Evolutionary conservation across 768 basidiomycete genomes (phyloP), one percentile per base, ranked within the genome.

Genomic region (Pleurotus djamor): DNA sequence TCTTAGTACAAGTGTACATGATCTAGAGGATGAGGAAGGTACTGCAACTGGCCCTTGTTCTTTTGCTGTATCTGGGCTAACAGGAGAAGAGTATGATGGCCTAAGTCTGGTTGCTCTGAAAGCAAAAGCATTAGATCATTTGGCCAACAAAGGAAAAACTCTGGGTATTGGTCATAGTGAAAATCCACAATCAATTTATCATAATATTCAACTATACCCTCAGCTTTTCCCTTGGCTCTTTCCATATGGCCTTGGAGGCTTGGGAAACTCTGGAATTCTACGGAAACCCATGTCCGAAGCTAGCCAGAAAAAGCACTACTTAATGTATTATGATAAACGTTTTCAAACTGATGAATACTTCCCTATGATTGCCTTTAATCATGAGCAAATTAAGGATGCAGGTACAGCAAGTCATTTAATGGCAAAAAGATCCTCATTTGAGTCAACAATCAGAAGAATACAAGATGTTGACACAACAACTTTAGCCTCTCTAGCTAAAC

Each of bases 251-350:
- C 17, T 64, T 34, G 67, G 67, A 7, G 55, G 61, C 1, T 51
- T 65, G n/a, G 63, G 61, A 35, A n/a, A 13, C n/a, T n/a, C n/a
- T 17, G 13, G 60, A 21, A 4, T 16, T 3, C 5, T n/a, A 47
- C 45, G 5, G 5, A 47, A 49, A 10, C 38, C 9, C n/a, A 33
- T 74, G 9, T 61, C 63, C 2, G 65, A 66, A 9, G 16, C 44
- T 4, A 34, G 17, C 4, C 71, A 72, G 33, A 71, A 71, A 21
- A 44, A 60, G 38, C 57, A 65, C 9, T 52, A 72, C 0, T 58
- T 79, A 0, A 64, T 74, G 67, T 79, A 76, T 59, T 68, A 74
- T 59, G 77, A 79, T 48, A 74, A 75, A 17, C 56, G 69, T 0
- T 78, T 74, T 66, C 76, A 80, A 54, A 56, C 35, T 0, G 76